These are phyloP conservation scores for Backusella morwellensis DNA, from an alignment of 192 early-diverging fungal genomes.

Conservation along the genomic window DNA sequence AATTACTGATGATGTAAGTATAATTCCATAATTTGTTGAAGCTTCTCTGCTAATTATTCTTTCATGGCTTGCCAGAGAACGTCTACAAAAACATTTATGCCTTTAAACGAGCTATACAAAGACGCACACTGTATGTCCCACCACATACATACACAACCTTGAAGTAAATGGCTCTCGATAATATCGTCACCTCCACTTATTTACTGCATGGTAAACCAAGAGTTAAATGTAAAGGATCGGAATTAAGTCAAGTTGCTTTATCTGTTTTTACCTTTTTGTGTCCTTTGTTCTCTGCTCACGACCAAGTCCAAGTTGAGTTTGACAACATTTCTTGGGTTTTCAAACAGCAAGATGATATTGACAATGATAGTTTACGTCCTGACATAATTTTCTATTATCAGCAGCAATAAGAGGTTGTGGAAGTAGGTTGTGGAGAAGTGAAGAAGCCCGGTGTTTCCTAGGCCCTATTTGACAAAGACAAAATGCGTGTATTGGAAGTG, in stretches of 20 bases:
- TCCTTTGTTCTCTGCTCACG: constrained; percentile 5
- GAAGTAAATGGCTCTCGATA: constrained; percentile 11
- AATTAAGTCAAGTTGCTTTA: not conserved
- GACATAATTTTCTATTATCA: not conserved
- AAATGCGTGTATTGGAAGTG: constrained; percentile 12
- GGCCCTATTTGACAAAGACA: not conserved
- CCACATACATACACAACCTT: constrained; percentile 3
- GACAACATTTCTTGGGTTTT: constrained; percentile 6
- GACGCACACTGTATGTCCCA: not conserved
- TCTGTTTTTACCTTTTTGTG: constrained; percentile 7
- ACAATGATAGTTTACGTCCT: not conserved
- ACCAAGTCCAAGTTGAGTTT: constrained; percentile 4
- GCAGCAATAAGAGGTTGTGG: not conserved
- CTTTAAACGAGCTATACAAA: constrained; percentile 12
- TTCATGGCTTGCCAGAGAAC: not conserved
- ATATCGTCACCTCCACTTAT: not conserved
- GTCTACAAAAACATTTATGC: not conserved
- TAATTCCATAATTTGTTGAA: not conserved
- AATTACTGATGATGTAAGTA: not conserved
- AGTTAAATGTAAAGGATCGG: constrained; percentile 1
- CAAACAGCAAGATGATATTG: constrained; percentile 3
- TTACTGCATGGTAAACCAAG: constrained; percentile 13
- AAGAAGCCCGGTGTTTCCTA: not conserved
- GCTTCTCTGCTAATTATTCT: not conserved
- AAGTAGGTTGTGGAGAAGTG: constrained; percentile 8